These are phyloP conservation scores for Moniliella sp. DNA, from an alignment of 1,284 basidiomycete genomes.

Conservation along the genomic window DNA sequence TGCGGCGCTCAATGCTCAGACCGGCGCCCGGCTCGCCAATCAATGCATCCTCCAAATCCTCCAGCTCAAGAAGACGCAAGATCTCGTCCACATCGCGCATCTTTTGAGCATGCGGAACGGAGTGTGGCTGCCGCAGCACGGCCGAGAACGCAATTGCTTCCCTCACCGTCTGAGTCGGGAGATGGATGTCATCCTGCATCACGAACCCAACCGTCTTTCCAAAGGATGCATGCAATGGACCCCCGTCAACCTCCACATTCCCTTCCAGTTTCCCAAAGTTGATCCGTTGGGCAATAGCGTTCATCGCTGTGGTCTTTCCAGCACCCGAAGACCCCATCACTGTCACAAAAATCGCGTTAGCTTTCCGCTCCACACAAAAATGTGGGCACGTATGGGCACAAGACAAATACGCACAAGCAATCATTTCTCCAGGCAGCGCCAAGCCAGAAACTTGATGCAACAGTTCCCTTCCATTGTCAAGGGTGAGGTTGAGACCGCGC, in stretches of 20 bases:
- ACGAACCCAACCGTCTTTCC: constrained; percentile 6
- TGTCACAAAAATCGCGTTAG: no score
- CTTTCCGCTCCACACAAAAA: no score
- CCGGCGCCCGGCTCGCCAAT: constrained; percentile 18
- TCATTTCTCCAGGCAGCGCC: constrained; percentile 6
- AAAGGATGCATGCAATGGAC: constrained; percentile 5
- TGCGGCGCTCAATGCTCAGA: constrained; percentile 15
- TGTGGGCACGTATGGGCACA: constrained; percentile 7
- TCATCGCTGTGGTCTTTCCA: constrained; percentile 9
- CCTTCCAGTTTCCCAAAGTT: constrained; percentile 4
- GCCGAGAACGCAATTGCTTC: constrained; percentile 22
- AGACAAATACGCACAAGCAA: constrained; percentile 4
- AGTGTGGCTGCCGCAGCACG: constrained; percentile 15
- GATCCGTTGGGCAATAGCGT: constrained; percentile 5
- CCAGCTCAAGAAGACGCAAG: constrained; percentile 17
- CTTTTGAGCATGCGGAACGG: constrained; percentile 12
- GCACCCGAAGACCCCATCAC: constrained; percentile 6
- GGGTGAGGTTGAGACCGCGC: constrained; percentile 4
- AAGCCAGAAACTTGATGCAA: constrained; percentile 8
- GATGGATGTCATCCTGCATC: constrained; percentile 14
- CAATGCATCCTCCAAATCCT: constrained; percentile 12
- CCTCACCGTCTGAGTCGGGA: constrained; percentile 15
- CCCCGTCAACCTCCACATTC: constrained; percentile 6
- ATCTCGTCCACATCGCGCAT: constrained; percentile 10
- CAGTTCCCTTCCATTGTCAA: constrained; percentile 5